phyloP scores from a whole-genome alignment of 2,329 filamentous ascomycete species.

The Stemphylium lycopersici region DNA sequence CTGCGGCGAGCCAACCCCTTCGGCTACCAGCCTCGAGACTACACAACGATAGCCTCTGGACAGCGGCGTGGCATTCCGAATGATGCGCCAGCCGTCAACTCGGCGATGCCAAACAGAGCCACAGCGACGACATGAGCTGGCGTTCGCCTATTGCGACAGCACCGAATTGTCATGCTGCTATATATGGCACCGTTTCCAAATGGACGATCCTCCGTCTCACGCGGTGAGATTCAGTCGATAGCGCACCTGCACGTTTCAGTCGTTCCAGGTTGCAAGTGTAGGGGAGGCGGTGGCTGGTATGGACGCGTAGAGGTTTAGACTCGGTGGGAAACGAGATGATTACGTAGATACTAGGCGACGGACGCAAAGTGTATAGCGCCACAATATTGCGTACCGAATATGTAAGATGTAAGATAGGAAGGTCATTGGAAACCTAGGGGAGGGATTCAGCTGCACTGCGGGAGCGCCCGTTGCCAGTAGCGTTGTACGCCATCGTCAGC shows the following conservation, averaged over 20 bases:
- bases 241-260: conserved; percentile 7
- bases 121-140: neutral
- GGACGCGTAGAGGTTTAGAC: neutral
- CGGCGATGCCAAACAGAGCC: neutral
- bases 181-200: conserved; percentile 1
- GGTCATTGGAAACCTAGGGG: neutral
- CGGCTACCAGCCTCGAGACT: neutral
- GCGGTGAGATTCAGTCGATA: conserved; percentile 1
- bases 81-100: neutral
- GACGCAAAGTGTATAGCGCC: neutral
- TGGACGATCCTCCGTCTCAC: neutral
- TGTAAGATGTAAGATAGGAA: neutral
- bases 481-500: conserved; percentile 8
- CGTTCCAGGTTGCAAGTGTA: neutral
- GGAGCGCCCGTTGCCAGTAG: conserved; percentile 22
- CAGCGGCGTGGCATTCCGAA: neutral
- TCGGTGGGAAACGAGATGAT: neutral
- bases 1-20: neutral
- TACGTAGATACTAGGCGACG: neutral
- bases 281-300: neutral
- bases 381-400: neutral
- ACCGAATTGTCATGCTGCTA: conserved; percentile 6
- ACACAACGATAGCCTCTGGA: neutral
- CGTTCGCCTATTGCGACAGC: neutral
- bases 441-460: conserved; percentile 10